Conservation (phyloP, 1,284 basidiomycete genomes). For the Papiliotrema flavescens region DNA sequence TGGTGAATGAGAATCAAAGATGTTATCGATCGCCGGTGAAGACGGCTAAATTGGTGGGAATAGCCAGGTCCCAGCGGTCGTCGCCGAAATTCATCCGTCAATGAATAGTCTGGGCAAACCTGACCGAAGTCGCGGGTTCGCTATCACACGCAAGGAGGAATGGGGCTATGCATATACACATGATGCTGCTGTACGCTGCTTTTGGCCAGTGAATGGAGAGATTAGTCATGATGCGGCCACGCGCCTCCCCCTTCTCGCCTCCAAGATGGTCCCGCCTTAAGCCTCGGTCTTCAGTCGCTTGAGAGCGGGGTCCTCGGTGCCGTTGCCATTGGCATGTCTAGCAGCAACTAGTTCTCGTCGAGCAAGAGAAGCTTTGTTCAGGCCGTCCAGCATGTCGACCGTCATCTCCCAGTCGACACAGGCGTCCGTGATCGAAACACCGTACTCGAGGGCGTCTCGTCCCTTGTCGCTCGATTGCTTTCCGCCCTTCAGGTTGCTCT, state of each 20-base stretch:
- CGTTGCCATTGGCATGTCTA: slow-evolving; percentile 23
- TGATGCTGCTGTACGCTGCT: neutral
- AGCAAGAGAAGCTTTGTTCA: slow-evolving; percentile 48
- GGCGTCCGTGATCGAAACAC: slow-evolving; percentile 60
- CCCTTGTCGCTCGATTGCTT: slow-evolving; percentile 74
- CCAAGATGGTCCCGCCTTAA: neutral
- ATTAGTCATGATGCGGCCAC: too few relatives aligned
- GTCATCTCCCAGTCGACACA: slow-evolving; percentile 89
- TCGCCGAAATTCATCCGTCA: too few relatives aligned
- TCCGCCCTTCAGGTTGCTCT: slow-evolving; percentile 83
- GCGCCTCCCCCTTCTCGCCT: neutral
- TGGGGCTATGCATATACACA: neutral
- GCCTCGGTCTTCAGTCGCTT: slow-evolving; percentile 4
- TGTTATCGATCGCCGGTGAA: too few relatives aligned
- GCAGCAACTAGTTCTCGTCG: slow-evolving; percentile 33
- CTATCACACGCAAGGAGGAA: too few relatives aligned
- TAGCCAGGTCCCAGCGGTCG: too few relatives aligned
- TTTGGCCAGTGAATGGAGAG: neutral
- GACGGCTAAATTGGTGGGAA: too few relatives aligned
- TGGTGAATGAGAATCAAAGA: too few relatives aligned
- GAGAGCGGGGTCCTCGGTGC: neutral
- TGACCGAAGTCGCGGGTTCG: too few relatives aligned
- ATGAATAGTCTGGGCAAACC: too few relatives aligned
- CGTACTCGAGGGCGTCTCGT: slow-evolving; percentile 76
- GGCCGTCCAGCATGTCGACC: slow-evolving; percentile 68